These are phyloP conservation scores for Vanrija humicola DNA, from an alignment of 1,284 basidiomycete genomes.

Conservation along the genomic window DNA sequence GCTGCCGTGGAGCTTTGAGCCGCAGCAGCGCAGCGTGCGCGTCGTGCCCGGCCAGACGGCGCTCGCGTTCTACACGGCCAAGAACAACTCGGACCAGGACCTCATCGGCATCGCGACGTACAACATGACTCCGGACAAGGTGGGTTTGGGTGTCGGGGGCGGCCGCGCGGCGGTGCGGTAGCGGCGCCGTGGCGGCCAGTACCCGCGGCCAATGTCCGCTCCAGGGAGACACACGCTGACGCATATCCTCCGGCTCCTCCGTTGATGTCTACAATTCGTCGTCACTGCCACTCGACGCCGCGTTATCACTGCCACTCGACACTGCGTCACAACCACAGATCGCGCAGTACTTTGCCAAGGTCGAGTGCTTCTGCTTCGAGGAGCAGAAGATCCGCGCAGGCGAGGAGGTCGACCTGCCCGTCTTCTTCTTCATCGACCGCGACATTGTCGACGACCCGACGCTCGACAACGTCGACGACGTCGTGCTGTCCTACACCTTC, in stretches of 20 bases:
- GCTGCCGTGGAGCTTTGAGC: conserved; percentile 89
- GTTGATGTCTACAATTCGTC: background rate
- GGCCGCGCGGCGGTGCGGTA: background rate
- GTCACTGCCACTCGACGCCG: background rate
- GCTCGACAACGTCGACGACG: conserved; percentile 79
- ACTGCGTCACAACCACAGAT: conserved; percentile 56
- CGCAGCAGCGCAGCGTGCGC: conserved; percentile 82
- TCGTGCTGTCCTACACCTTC: conserved; percentile 95
- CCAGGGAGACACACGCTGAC: no score
- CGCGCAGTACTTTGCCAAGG: conserved; percentile 98
- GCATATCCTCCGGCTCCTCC: background rate
- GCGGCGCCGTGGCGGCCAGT: no score
- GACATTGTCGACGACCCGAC: conserved; percentile 90
- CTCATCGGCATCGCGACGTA: conserved; percentile 99
- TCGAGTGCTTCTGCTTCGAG: conserved; percentile 99
- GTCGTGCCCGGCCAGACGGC: conserved; percentile 95
- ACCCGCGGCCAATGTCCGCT: no score
- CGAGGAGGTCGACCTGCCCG: conserved; percentile 96
- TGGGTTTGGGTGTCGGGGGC: conserved; percentile 16
- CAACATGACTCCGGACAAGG: conserved; percentile 64
- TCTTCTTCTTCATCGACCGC: conserved; percentile 98
- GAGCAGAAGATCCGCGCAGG: conserved; percentile 92
- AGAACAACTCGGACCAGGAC: conserved; percentile 77
- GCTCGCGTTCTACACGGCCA: conserved; percentile 93
- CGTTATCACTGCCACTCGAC: background rate